Evolutionary conservation across 129 eudicot species (phyloP).

Genomic region (Flaveria ramosissima): DNA sequence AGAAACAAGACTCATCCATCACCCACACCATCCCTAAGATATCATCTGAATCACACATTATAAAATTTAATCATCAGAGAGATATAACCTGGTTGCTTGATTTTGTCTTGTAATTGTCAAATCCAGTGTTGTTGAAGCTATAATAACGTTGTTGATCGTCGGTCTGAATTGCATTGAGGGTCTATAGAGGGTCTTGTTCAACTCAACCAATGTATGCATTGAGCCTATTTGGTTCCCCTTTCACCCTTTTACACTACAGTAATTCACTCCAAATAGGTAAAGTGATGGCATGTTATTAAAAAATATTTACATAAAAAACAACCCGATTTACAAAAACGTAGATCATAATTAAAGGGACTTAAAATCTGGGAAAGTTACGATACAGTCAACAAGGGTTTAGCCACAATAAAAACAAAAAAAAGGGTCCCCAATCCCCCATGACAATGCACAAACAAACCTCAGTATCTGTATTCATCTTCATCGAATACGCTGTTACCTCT

Average conservation of each 20-base stretch:
- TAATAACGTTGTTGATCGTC: background rate
- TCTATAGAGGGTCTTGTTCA: background rate
- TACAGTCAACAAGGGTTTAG: constrained; percentile 24
- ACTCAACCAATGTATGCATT: background rate
- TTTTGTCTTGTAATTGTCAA: background rate
- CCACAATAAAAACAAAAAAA: constrained; percentile 22
- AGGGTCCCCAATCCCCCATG: constrained; percentile 8
- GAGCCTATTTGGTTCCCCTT: background rate
- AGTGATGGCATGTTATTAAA: constrained; percentile 21
- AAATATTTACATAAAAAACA: constrained; percentile 17
- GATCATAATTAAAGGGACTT: constrained; percentile 3
- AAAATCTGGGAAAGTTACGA: constrained; percentile 17
- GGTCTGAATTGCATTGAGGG: too few relatives aligned
- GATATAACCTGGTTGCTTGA: background rate
- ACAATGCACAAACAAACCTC: constrained; percentile 20
- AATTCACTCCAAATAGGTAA: background rate
- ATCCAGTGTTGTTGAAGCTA: background rate
- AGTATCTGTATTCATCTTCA: constrained; percentile 57
- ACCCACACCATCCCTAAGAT: constrained; percentile 52
- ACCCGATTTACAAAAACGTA: constrained; percentile 25
- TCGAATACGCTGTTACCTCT: constrained; percentile 44
- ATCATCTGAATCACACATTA: constrained; percentile 44
- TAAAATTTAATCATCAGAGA: constrained; percentile 21
- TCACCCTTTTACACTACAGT: background rate
- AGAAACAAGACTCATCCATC: constrained; percentile 74